These are phyloP conservation scores for Apiospora hydei DNA, from an alignment of 2,329 filamentous ascomycete species.

Conservation along the genomic window DNA sequence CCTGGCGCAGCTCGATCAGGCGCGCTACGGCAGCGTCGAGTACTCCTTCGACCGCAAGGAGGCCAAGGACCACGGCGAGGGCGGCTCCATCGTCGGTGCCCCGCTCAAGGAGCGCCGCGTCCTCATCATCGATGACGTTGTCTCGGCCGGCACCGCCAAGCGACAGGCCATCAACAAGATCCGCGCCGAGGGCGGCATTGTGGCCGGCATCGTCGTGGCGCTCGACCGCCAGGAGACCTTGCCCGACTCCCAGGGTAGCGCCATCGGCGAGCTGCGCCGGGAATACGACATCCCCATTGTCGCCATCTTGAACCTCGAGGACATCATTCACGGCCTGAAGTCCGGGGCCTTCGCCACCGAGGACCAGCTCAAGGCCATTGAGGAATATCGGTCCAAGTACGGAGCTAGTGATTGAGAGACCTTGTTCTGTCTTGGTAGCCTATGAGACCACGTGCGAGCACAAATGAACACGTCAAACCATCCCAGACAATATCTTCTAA, in stretches of 20 bases:
- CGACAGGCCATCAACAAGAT: slow-evolving; percentile 92
- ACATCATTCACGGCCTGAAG: slow-evolving; percentile 77
- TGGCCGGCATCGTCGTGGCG: slow-evolving; percentile 88
- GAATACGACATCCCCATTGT: slow-evolving; percentile 86
- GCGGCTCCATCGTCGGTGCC: slow-evolving; percentile 89
- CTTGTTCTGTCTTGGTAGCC: background rate
- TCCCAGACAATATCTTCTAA: background rate
- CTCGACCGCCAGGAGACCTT: slow-evolving; percentile 88
- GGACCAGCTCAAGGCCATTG: slow-evolving; percentile 70
- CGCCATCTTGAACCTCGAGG: slow-evolving; percentile 82
- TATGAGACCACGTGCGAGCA: background rate
- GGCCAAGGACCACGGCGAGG: slow-evolving; percentile 94
- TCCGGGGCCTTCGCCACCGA: slow-evolving; percentile 62
- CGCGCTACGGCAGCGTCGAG: slow-evolving; percentile 71
- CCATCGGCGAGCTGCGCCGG: slow-evolving; percentile 84
- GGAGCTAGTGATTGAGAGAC: slow-evolving; percentile 49
- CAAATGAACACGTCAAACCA: background rate
- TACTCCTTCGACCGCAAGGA: slow-evolving; percentile 98
- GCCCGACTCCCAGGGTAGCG: slow-evolving; percentile 71
- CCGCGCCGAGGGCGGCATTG: slow-evolving; percentile 79
- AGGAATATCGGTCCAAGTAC: slow-evolving; percentile 76
- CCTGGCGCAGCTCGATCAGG: slow-evolving; percentile 72
- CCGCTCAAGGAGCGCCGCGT: slow-evolving; percentile 84
- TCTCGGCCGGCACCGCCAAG: slow-evolving; percentile 94
- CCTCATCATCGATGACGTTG: slow-evolving; percentile 94